A percentile compares a stretch with the other conserved stretches of the same genome.
phyloP scores from a whole-genome alignment of 2,329 filamentous ascomycete species.

The Claviceps lovelessii region DNA sequence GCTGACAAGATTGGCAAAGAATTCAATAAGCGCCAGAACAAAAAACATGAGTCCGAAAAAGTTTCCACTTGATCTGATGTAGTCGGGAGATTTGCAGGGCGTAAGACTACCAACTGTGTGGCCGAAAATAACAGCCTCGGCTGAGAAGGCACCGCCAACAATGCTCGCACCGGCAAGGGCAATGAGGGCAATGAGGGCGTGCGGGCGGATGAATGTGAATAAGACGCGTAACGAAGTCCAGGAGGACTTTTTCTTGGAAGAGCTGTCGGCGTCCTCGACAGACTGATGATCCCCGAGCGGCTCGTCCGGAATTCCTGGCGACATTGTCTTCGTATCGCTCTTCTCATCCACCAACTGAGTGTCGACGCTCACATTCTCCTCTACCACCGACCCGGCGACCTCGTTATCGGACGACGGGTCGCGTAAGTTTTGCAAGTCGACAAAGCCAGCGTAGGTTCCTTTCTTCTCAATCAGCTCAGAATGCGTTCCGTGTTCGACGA shows the following conservation, averaged over 20 bases:
- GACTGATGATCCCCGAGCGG: neutral
- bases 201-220: slow-evolving; percentile 4
- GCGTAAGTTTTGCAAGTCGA: slow-evolving; percentile 14
- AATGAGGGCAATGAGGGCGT: slow-evolving; percentile 3
- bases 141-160: slow-evolving; percentile 39
- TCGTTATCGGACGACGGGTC: slow-evolving; percentile 4
- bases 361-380: neutral
- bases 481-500: slow-evolving; percentile 1
- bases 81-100: slow-evolving; percentile 27
- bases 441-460: slow-evolving; percentile 37
- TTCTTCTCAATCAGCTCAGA: slow-evolving; percentile 12
- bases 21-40: slow-evolving; percentile 29
- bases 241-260: neutral
- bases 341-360: neutral
- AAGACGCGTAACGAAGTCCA: neutral
- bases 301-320: neutral
- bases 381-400: neutral
- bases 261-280: neutral
- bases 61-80: slow-evolving; percentile 23
- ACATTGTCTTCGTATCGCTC: neutral
- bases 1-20: slow-evolving; percentile 38
- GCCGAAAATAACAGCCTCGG: slow-evolving; percentile 38
- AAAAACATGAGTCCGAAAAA: slow-evolving; percentile 45
- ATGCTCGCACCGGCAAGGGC: slow-evolving; percentile 17
- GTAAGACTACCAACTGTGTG: slow-evolving; percentile 30